phyloP scores from a whole-genome alignment of 2,329 filamentous ascomycete species.

The Verticillium longisporum region DNA sequence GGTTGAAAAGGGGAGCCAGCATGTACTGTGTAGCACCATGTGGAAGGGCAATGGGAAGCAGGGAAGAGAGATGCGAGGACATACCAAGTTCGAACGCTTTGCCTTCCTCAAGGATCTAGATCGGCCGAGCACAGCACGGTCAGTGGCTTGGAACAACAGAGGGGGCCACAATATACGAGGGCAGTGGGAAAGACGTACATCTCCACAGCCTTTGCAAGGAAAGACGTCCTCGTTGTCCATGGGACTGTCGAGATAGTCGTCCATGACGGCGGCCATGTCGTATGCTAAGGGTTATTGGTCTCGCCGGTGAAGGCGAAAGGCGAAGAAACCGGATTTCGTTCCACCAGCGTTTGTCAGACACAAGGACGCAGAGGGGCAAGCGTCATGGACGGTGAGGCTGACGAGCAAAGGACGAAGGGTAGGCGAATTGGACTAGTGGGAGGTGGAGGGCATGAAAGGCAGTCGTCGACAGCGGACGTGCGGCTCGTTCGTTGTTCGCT shows the following conservation, averaged over 20 bases:
- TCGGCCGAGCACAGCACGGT: slow-evolving; percentile 4
- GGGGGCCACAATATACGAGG: background rate
- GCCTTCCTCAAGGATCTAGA: slow-evolving; percentile 91
- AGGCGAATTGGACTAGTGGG: background rate
- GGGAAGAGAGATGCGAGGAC: slow-evolving; percentile 19
- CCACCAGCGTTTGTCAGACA: background rate
- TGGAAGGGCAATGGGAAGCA: background rate
- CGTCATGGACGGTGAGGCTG: slow-evolving; percentile 7
- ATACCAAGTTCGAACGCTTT: slow-evolving; percentile 96
- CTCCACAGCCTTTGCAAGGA: slow-evolving; percentile 88
- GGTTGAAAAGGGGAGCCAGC: background rate
- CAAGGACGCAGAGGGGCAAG: background rate
- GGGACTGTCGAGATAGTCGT: slow-evolving; percentile 56
- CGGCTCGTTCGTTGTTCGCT: background rate
- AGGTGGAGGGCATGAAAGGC: slow-evolving; percentile 2
- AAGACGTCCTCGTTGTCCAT: slow-evolving; percentile 78
- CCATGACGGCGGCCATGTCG: slow-evolving; percentile 42
- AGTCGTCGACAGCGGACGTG: background rate
- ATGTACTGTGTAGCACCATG: background rate
- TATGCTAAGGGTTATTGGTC: slow-evolving; percentile 9
- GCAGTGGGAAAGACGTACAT: slow-evolving; percentile 48
- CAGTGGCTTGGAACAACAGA: background rate
- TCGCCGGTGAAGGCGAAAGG: slow-evolving; percentile 3
- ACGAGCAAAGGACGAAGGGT: background rate
- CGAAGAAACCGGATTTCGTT: background rate